phyloP scores from a whole-genome alignment of 2,329 filamentous ascomycete genomes.

The Camptophora hylomeconis region DNA sequence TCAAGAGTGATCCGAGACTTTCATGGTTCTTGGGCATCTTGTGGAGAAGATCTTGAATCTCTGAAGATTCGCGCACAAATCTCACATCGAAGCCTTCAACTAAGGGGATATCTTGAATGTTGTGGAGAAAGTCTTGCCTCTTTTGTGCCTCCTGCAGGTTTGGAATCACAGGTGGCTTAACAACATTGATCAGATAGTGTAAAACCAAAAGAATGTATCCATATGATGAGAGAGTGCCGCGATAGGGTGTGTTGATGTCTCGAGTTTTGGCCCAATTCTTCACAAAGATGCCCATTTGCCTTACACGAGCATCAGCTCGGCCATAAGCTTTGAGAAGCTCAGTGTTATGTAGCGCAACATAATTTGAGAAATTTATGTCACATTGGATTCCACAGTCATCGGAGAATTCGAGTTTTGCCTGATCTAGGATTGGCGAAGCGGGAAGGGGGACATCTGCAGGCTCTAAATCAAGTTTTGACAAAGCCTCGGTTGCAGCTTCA shows the following conservation, averaged over 20 bases:
- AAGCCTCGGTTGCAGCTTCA: slow-evolving; percentile 2
- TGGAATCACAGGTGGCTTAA: slow-evolving; percentile 65
- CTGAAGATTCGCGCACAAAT: slow-evolving; percentile 65
- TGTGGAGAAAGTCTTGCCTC: slow-evolving; percentile 25
- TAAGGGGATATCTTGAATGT: slow-evolving; percentile 27
- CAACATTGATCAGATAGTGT: slow-evolving; percentile 78
- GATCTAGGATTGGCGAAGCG: slow-evolving; percentile 32
- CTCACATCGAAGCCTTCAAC: slow-evolving; percentile 57
- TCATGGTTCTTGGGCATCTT: slow-evolving; percentile 57
- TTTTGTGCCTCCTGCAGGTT: slow-evolving; percentile 43
- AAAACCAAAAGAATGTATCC: slow-evolving; percentile 87
- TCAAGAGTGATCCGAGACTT: slow-evolving; percentile 56
- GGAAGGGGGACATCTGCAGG: slow-evolving; percentile 11
- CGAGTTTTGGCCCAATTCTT: slow-evolving; percentile 83
- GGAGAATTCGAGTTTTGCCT: slow-evolving; percentile 60
- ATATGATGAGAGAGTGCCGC: slow-evolving; percentile 76
- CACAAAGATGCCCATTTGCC: slow-evolving; percentile 67
- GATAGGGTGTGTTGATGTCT: slow-evolving; percentile 76
- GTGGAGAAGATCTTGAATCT: slow-evolving; percentile 47
- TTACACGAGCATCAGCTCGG: slow-evolving; percentile 62
- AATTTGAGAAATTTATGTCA: slow-evolving; percentile 83
- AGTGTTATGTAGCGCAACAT: slow-evolving; percentile 74
- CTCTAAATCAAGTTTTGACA: slow-evolving; percentile 6
- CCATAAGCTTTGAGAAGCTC: slow-evolving; percentile 72
- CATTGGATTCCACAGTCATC: slow-evolving; percentile 71